Percentiles rank a stretch among this genome's conserved stretches.
Evolutionary conservation across 768 basidiomycete genomes (phyloP).

Genomic region (Termitomyces sp.): DNA sequence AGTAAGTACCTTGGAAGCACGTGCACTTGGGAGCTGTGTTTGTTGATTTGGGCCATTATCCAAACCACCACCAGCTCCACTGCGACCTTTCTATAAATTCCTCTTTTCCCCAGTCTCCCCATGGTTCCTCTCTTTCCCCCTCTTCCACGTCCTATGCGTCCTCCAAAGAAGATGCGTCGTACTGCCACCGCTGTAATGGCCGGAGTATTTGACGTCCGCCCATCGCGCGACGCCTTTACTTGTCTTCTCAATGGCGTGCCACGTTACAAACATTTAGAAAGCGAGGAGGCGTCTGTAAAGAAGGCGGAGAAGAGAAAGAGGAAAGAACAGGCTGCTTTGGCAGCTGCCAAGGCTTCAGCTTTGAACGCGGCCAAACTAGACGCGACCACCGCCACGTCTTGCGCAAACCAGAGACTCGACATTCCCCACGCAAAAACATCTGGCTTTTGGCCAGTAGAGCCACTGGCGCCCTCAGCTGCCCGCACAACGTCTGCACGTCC

Average conservation of each 20-base stretch:
- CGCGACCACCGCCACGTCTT: conserved; percentile 22
- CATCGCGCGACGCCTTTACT: conserved; percentile 71
- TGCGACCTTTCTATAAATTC: conserved; percentile 32
- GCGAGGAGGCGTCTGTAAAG: conserved; percentile 46
- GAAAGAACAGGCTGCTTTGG: conserved; percentile 31
- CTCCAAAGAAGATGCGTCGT: conserved; percentile 43
- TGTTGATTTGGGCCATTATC: conserved; percentile 46
- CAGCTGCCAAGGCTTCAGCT: conserved; percentile 13
- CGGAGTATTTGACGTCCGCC: conserved; percentile 65
- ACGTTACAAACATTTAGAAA: conserved; percentile 59
- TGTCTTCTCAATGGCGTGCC: conserved; percentile 74
- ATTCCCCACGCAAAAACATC: conserved; percentile 20
- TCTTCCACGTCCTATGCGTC: conserved; percentile 23
- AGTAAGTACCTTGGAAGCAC: conserved; percentile 38
- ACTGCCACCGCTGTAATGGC: conserved; percentile 74
- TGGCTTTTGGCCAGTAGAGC: conserved; percentile 47
- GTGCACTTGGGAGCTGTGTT: conserved; percentile 40
- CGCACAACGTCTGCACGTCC: conserved; percentile 36
- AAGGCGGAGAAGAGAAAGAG: conserved; percentile 52
- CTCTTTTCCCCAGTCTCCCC: conserved; percentile 11
- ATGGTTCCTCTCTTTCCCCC: conserved; percentile 31
- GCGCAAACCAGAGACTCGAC: conserved; percentile 24
- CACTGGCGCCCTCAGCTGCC: neutral
- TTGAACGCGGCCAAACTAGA: conserved; percentile 20
- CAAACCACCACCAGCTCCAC: conserved; percentile 50